phyloP scores from a whole-genome alignment of 176 grass and related monocot genomes.

The Phyllostachys edulis region DNA sequence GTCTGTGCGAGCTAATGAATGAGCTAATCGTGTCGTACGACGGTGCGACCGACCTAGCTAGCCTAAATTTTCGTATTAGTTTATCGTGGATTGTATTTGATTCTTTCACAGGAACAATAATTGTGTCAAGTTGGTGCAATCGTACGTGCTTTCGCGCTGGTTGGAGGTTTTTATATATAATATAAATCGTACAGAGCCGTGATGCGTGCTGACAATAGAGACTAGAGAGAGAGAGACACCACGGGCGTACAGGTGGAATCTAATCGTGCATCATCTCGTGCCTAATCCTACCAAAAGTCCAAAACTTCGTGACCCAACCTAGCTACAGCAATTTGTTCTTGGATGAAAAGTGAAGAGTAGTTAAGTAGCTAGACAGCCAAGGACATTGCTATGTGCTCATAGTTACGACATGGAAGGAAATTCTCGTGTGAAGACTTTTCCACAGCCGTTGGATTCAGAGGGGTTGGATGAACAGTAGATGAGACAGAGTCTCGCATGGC shows the following conservation, averaged over 20 bases:
- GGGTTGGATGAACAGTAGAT: too few species aligned
- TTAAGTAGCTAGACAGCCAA: not conserved
- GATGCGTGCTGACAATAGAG: not conserved
- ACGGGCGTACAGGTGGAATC: not conserved
- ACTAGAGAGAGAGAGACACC: not conserved
- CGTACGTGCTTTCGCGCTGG: not conserved
- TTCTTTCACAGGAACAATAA: not conserved
- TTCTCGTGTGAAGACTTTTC: too few species aligned
- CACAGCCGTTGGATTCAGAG: too few species aligned
- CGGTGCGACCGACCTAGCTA: not conserved
- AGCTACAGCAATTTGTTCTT: not conserved
- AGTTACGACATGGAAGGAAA: not conserved
- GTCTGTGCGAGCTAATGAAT: too few species aligned
- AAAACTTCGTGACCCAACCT: not conserved
- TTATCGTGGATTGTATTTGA: not conserved
- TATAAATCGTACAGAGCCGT: not conserved
- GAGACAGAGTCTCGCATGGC: too few species aligned
- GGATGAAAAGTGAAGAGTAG: not conserved
- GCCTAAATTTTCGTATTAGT: not conserved
- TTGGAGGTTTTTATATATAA: not conserved
- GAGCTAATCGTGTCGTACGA: not conserved
- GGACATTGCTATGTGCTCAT: not conserved
- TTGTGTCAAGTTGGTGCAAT: not conserved
- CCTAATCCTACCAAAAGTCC: not conserved
- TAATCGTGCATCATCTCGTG: not conserved